Evolutionary conservation across 192 early-diverging fungal species (phyloP), one percentile per base, ranked within the genome.

Genomic region (Rhizoclosmatium sp.): DNA sequence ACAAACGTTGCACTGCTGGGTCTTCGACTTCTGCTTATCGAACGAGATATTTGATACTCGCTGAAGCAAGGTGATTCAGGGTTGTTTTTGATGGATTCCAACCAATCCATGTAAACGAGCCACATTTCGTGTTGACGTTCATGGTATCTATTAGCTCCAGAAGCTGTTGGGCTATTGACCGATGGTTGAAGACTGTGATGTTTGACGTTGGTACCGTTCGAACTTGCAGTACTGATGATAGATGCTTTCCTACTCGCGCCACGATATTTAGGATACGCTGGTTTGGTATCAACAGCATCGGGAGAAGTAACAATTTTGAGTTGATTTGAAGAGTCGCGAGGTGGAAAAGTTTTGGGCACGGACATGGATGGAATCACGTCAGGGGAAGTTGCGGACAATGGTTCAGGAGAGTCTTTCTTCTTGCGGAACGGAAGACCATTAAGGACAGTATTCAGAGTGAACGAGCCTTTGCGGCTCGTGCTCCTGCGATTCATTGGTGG

Each of bases 81-180:
- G 9, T 23, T 39, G 12, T 21, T 31, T 71, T 71, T 10, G 9
- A 71, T 2, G 5, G 7, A 46, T 3, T 39, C 21, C n/a, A 71
- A 47, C 69, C 69, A 71, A 4, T 58, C 45, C 23, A 12, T 19
- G 51, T 71, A 71, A 9, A 23, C 12, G 4, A 12, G 16, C 69
- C 69, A 71, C 69, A 71, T 71, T 56, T 71, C 69, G 21, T 42
- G 69, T 39, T 71, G 69, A 47, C 51, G 47, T 45, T 71, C 69
- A 42, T 71, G 69, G 23, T 56, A 10, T 9, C n/a, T 45, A 7
- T 54, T 45, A 16, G 51, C 69, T 9, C 9, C 23, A 23, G 69
- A 49, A 19, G 69, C 48, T 2, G 66, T 19, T 56, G 69, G 19
- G 39, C 9, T 23, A 31, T 10, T 9, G 54, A 21, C 42, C 67